phyloP scores from a whole-genome alignment of 441 rosid species.

The Croton setiger region DNA sequence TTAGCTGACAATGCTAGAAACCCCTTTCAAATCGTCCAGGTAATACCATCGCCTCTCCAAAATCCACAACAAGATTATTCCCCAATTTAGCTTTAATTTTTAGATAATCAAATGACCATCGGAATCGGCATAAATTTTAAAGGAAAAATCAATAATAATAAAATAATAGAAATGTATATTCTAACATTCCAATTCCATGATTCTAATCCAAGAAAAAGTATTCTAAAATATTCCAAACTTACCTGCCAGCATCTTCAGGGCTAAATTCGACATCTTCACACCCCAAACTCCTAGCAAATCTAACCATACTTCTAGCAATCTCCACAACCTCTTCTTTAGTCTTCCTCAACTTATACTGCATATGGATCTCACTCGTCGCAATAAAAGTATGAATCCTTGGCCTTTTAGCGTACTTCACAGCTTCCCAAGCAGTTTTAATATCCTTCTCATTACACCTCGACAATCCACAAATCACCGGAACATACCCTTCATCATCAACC shows the following conservation, averaged over 20 bases:
- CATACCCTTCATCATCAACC: slow-evolving; percentile 55
- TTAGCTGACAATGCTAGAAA: too few relatives aligned
- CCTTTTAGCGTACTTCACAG: slow-evolving; percentile 71
- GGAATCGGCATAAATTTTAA: background rate
- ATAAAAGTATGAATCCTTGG: slow-evolving; percentile 87
- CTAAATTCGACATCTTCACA: slow-evolving; percentile 86
- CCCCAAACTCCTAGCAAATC: slow-evolving; percentile 67
- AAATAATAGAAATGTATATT: background rate
- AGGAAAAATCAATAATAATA: background rate
- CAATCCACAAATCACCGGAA: slow-evolving; percentile 87
- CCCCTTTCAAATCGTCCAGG: too few relatives aligned
- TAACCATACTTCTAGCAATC: slow-evolving; percentile 66
- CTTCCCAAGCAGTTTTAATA: slow-evolving; percentile 78
- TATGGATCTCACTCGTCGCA: slow-evolving; percentile 78
- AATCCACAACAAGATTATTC: too few relatives aligned
- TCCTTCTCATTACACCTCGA: slow-evolving; percentile 84
- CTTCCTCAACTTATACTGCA: slow-evolving; percentile 80
- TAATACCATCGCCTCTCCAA: too few relatives aligned
- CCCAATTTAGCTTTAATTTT: background rate
- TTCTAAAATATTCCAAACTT: background rate
- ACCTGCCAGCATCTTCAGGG: slow-evolving; percentile 96
- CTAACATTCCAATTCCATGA: background rate
- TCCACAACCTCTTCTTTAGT: slow-evolving; percentile 68
- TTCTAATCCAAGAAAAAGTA: background rate
- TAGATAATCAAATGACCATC: background rate